Evolutionary conservation across 2,329 filamentous ascomycete genomes (phyloP), one percentile per base, ranked within the genome.

Genomic region (Cladosporium sp.): DNA sequence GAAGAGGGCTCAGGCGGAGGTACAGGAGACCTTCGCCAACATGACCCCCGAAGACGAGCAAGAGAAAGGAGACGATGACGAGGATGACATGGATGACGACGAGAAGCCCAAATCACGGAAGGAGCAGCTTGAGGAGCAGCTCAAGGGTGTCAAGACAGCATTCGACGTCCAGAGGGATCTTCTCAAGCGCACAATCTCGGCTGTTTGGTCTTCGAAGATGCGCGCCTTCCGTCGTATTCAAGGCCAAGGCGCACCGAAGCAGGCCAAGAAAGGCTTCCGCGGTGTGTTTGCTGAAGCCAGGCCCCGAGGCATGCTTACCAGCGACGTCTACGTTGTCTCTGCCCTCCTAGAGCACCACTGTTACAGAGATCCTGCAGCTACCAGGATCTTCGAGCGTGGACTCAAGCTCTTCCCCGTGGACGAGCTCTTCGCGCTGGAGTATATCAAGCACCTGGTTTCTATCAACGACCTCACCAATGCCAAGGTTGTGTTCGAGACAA

Each of bases 371-470:
- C 81, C 85, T 0, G 88, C 93, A 0, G 92, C 91, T 1, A 88
- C 86, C 38, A 96, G 93, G 71, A 97, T 98, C 53, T 95, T 97
- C 58, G 93, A 98, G 66, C 86, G 92, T 39, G 93, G 93, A 16
- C 84, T 92, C 56, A 93, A 89, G 63, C 76, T 98, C 11, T 98
- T 97, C 64, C 92, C 92, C 0, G 88, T 94, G 42, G 92, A 97
- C 62, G 91, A 95, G 66, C 78, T 83, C 51, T 97, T 97, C 69
- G 89, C 94, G 55, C 78, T 98, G 45, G 91, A 97, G 68, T 97
- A 98, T 67, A 77, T 98, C 60, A 96, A 95, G 72, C 93, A 95
- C 68, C 74, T 98, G 53, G 86, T 97, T 61, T 85, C 87, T 11
- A 89, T 88, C 65, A 92, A 95, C 60, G 93, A 98, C 68, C 85